These are phyloP conservation scores for Akanthomyces lecanii DNA, from an alignment of 2,329 filamentous ascomycete species.

Conservation along the genomic window DNA sequence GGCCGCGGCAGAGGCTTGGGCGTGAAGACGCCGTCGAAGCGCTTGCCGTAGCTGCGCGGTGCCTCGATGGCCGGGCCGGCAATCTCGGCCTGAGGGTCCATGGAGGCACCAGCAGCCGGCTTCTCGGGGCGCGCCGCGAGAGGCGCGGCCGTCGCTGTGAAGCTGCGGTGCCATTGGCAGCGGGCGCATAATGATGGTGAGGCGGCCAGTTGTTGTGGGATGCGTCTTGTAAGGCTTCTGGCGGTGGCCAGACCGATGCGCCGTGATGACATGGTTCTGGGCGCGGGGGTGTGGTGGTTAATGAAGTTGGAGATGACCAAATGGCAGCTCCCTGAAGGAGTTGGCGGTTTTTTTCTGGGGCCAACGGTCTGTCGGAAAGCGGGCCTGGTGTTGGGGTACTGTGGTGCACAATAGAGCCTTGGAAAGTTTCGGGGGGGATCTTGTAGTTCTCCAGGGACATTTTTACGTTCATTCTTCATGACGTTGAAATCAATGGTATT, in stretches of 20 bases:
- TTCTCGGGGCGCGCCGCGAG: conserved; percentile 27
- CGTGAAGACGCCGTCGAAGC: conserved; percentile 48
- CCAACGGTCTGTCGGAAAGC: neutral
- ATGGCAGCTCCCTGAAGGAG: neutral
- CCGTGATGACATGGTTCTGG: conserved; percentile 29
- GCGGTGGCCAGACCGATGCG: conserved; percentile 29
- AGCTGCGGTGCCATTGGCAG: conserved; percentile 49
- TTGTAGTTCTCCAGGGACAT: neutral
- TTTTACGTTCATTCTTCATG: too few species aligned
- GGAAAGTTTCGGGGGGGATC: neutral
- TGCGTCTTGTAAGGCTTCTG: conserved; percentile 26
- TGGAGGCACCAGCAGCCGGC: conserved; percentile 32
- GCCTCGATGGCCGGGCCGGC: conserved; percentile 51
- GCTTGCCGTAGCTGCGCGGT: conserved; percentile 56
- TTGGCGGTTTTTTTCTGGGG: conserved; percentile 7
- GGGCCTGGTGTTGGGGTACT: neutral
- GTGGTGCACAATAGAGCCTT: too few species aligned
- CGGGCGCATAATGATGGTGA: conserved; percentile 39
- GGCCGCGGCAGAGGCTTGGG: conserved; percentile 63
- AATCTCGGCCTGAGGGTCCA: conserved; percentile 36
- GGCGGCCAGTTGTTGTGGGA: neutral
- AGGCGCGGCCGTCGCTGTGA: conserved; percentile 36
- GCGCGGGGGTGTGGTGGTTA: neutral
- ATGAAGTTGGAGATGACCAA: neutral
- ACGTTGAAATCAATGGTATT: too few species aligned